Base-by-base conservation (phyloP, 75 land plant species). In the Pinus tabuliformis region DNA sequence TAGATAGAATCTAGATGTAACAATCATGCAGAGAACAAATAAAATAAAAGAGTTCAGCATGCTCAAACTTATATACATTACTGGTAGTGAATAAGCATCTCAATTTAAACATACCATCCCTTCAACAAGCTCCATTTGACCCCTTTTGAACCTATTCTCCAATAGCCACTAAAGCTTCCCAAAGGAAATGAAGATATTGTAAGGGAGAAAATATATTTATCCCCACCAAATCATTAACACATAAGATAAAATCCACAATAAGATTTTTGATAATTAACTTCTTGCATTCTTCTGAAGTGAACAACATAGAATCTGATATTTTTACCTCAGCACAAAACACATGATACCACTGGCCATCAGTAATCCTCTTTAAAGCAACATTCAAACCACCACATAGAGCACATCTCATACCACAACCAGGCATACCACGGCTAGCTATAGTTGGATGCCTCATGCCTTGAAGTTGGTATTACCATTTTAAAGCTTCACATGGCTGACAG, bases 241-340 rank as follows among this genome's bases (percentile, higher is more conserved):
- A 49, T 16, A 2, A 18, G 8, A 39, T 12, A 68, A 68, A 9
- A 7, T 39, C 36, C 9, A 6, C 15, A 37, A 68, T 49, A 9
- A 9, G 54, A 49, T 9, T 49, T 49, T 49, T 11, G 14, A 57
- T 3, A 17, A 74, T 74, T 59, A 56, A n/a, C 75, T 57, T 28
- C 58, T 18, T 24, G 18, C 42, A 33, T 16, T 22, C 17, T 5
- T 5, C 5, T 68, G 42, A 26, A 16, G 73, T 26, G 54, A 9
- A 49, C 54, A 49, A 12, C 54, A 49, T 22, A 21, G 17, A 24
- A 57, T 21, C 24, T 45, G 26, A 56, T 13, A 57, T 26, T 49
- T 57, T 61, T 82, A 95, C 98, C 94, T 91, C 95, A 59, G 97
- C 95, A 83, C 99, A 96, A 73, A 94, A 94, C 33, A 91, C 95